Evolutionary conservation across 495 filamentous ascomycete species (phyloP).

Genomic region (Xeromyces bisporus): DNA sequence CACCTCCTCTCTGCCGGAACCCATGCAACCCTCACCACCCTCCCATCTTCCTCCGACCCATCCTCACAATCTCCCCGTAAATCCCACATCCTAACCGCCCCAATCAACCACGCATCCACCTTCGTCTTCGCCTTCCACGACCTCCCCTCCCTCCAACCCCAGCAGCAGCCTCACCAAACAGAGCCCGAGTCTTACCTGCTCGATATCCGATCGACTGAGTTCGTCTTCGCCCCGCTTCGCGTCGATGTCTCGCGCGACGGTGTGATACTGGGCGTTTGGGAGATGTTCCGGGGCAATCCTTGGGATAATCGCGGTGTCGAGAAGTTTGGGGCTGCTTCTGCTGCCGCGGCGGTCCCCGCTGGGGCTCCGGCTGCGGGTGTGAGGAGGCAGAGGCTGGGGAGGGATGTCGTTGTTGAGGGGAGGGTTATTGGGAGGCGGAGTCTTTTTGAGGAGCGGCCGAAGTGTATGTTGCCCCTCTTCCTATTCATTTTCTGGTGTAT

Average conservation of each 20-base stretch:
- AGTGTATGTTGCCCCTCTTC: constrained; percentile 40
- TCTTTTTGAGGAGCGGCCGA: constrained; percentile 54
- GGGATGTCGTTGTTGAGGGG: constrained; percentile 37
- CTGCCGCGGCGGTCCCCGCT: too few relatives aligned
- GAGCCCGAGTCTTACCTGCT: constrained; percentile 53
- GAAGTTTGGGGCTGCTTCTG: constrained; percentile 18
- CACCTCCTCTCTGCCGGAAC: constrained; percentile 26
- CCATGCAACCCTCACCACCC: constrained; percentile 56
- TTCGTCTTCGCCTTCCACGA: too few relatives aligned
- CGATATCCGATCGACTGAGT: constrained; percentile 55
- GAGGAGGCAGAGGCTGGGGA: constrained; percentile 2
- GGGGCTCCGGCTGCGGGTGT: too few relatives aligned
- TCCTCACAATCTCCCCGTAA: constrained; percentile 1
- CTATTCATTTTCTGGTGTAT: neutral
- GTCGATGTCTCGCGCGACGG: constrained; percentile 47
- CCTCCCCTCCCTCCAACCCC: constrained; percentile 28
- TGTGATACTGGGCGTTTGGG: constrained; percentile 45
- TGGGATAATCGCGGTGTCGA: constrained; percentile 66
- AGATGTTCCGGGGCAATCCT: constrained; percentile 75
- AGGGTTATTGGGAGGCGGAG: constrained; percentile 43
- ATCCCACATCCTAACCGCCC: constrained; percentile 39
- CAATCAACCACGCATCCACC: constrained; percentile 44
- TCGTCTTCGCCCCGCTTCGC: constrained; percentile 56
- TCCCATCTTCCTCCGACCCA: constrained; percentile 31
- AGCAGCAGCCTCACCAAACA: too few relatives aligned